A percentile compares a stretch with the other conserved stretches of the same genome.
These are phyloP conservation scores for Wickerhamiella alocasiicola DNA, from an alignment of 805 yeast genomes.

Conservation along the genomic window DNA sequence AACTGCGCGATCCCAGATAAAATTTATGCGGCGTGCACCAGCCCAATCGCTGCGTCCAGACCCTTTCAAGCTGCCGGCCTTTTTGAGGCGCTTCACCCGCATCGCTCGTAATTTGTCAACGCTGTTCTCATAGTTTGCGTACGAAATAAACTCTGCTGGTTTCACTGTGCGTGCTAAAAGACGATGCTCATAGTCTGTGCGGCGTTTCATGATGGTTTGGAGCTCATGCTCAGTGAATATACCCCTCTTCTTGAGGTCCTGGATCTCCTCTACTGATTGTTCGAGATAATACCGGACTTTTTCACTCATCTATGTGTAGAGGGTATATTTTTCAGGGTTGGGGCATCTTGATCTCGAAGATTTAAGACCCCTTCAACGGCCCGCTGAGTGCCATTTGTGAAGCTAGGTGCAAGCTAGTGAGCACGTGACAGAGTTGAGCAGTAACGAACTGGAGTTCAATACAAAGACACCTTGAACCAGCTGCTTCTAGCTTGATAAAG, in stretches of 20 bases:
- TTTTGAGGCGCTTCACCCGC: conserved; percentile 45
- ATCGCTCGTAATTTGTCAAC: conserved; percentile 67
- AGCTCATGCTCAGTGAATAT: conserved; percentile 75
- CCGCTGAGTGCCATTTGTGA: not conserved
- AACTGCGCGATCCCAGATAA: conserved; percentile 73
- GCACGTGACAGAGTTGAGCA: not conserved
- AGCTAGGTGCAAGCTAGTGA: not conserved
- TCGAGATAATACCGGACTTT: conserved; percentile 46
- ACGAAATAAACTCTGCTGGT: conserved; percentile 62
- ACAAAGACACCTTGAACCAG: not conserved
- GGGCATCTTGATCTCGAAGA: not conserved
- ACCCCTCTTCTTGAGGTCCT: conserved; percentile 71
- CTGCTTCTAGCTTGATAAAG: not conserved
- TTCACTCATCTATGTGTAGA: conserved; percentile 35
- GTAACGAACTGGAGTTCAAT: not conserved
- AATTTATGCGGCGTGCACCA: conserved; percentile 64
- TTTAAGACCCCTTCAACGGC: too few relatives aligned
- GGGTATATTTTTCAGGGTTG: conserved; percentile 11
- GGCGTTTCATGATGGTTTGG: conserved; percentile 71
- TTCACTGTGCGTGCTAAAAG: conserved; percentile 72
- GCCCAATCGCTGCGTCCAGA: conserved; percentile 69
- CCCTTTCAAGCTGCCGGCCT: conserved; percentile 22
- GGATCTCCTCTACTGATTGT: conserved; percentile 79
- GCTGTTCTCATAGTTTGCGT: conserved; percentile 67
- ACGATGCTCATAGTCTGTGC: conserved; percentile 93